Conservation (phyloP, 2,329 filamentous ascomycete genomes). For the Cadophora luteo-olivacea region DNA sequence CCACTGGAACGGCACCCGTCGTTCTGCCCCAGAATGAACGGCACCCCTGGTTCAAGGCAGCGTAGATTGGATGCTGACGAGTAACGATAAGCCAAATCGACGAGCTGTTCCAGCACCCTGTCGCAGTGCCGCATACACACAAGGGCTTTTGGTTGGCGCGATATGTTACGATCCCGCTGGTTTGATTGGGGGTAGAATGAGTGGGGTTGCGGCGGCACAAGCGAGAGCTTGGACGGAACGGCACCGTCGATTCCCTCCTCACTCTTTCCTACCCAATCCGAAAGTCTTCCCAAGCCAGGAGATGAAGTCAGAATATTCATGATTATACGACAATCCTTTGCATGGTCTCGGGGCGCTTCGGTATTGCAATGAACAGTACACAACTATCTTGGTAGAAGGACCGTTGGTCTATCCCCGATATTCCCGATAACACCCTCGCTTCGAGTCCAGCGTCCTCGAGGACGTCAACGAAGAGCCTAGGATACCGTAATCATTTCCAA, state of each 20-base stretch:
- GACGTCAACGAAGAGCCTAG: not conserved
- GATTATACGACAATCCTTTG: no score
- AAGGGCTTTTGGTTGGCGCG: no score
- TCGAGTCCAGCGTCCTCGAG: not conserved
- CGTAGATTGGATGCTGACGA: not conserved
- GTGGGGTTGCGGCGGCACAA: no score
- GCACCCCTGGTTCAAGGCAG: not conserved
- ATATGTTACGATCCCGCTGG: no score
- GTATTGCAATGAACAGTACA: not conserved
- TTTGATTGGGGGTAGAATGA: no score
- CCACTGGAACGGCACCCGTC: conserved; percentile 8
- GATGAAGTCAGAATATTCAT: not conserved
- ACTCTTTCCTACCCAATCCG: not conserved
- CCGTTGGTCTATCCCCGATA: not conserved
- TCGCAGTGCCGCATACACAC: no score
- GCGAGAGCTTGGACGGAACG: conserved; percentile 17
- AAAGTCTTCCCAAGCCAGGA: not conserved
- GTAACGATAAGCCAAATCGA: not conserved
- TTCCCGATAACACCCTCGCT: not conserved
- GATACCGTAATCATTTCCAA: not conserved
- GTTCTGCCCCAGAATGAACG: not conserved
- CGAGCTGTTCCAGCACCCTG: not conserved
- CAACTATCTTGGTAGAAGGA: not conserved
- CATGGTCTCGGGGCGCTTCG: not conserved
- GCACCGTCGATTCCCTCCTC: conserved; percentile 14